Evolutionary conservation across 352 stramenopile species (phyloP).

Genomic region (Globisporangium nunn): DNA sequence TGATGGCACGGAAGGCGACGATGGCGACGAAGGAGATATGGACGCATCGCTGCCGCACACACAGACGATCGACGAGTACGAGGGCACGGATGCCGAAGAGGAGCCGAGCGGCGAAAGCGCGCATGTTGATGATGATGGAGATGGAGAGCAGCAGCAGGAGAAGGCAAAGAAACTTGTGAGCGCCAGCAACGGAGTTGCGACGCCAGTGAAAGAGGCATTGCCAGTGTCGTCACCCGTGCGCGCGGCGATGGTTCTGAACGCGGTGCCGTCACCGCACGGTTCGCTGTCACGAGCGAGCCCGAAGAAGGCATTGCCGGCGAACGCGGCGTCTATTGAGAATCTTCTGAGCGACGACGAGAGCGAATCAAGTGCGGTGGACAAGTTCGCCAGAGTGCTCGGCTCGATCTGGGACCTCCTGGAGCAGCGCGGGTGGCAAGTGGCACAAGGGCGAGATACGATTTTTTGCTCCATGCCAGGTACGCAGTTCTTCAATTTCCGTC

Average conservation of each 20-base stretch:
- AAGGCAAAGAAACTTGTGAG: background rate
- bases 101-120: conserved; percentile 3
- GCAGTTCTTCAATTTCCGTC: conserved; percentile 78
- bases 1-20: conserved; percentile 18
- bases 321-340: background rate
- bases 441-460: conserved; percentile 41
- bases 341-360: conserved; percentile 2
- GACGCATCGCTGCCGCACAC: background rate
- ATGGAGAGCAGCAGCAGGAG: background rate
- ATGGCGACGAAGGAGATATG: conserved; percentile 10
- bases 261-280: background rate
- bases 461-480: conserved; percentile 74
- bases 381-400: conserved; percentile 42
- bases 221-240: background rate
- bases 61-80: conserved; percentile 9
- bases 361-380: conserved; percentile 19
- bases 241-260: conserved; percentile 1
- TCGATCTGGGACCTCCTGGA: conserved; percentile 41
- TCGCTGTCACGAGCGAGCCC: background rate
- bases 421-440: conserved; percentile 54
- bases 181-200: background rate
- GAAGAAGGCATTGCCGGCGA: conserved; percentile 1
- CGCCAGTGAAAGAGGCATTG: background rate
- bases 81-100: conserved; percentile 7
- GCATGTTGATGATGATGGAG: background rate